Conservation (phyloP, 306 rosid genomes). For the Cyamopsis tetragonoloba region DNA sequence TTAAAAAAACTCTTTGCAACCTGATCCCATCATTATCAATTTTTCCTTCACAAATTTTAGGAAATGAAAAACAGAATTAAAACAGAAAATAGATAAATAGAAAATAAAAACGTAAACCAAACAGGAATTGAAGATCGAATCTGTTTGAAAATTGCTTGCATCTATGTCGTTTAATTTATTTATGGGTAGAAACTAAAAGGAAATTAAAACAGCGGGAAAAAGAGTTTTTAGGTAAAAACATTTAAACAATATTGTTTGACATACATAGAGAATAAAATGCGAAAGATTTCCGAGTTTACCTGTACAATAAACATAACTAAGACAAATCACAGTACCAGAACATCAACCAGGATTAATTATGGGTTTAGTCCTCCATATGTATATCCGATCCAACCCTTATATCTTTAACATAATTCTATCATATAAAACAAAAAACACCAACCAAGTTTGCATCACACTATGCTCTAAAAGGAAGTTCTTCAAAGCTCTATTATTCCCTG, state of each 20-base stretch:
- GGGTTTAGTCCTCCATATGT: neutral
- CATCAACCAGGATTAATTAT: neutral
- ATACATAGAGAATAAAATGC: neutral
- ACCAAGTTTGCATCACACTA: neutral
- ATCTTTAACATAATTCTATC: neutral
- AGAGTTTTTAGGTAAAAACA: neutral
- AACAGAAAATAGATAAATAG: no score
- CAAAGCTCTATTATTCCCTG: slow-evolving; percentile 38
- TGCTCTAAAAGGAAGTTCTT: slow-evolving; percentile 20
- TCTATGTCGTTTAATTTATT: no score
- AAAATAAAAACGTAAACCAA: no score
- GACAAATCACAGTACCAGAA: slow-evolving; percentile 13
- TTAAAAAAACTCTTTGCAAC: no score
- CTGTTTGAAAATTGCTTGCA: no score
- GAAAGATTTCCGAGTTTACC: slow-evolving; percentile 10
- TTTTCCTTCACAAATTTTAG: no score
- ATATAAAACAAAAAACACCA: slow-evolving; percentile 22
- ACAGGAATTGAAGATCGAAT: no score
- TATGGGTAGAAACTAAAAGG: no score
- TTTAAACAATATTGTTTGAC: neutral
- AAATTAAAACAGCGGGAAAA: no score
- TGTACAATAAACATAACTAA: slow-evolving; percentile 26
- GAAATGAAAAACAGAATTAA: no score
- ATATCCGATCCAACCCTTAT: slow-evolving; percentile 3
- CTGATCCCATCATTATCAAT: no score